Evolutionary conservation across 495 filamentous ascomycete species (phyloP).

Genomic region (Evernia prunastri): DNA sequence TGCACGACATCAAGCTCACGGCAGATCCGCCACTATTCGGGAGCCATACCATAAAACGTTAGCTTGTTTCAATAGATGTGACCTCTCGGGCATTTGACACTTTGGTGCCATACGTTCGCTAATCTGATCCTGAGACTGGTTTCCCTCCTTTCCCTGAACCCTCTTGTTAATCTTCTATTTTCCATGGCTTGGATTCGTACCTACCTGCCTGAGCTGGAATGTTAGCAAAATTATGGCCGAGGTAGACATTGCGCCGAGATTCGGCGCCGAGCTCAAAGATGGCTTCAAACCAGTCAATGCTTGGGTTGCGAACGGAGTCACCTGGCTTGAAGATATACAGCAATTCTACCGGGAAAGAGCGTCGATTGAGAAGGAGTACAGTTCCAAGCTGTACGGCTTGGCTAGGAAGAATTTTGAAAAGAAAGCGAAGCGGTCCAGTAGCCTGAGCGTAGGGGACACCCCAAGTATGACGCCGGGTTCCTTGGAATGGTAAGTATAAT

Average conservation of each 20-base stretch:
- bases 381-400: conserved; percentile 72
- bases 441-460: conserved; percentile 86
- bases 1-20: not conserved
- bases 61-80: not conserved
- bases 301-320: conserved; percentile 84
- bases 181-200: not conserved
- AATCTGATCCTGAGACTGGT: not conserved
- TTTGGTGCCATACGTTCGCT: not conserved
- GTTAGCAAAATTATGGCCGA: conserved; percentile 56
- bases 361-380: conserved; percentile 93
- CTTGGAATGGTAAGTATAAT: conserved; percentile 62
- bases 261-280: conserved; percentile 93
- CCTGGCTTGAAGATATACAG: conserved; percentile 94
- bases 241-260: conserved; percentile 65
- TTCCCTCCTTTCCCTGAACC: not conserved
- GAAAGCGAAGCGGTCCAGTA: conserved; percentile 84
- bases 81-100: no score
- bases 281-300: conserved; percentile 87
- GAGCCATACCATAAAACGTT: not conserved
- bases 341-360: conserved; percentile 94
- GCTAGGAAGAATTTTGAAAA: conserved; percentile 96
- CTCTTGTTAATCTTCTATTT: not conserved
- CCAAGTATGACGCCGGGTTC: conserved; percentile 91
- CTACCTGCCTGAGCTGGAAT: not conserved
- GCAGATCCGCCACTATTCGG: not conserved